Conservation (phyloP, 2,329 filamentous ascomycete species). For the Helicocarpus griseus region DNA sequence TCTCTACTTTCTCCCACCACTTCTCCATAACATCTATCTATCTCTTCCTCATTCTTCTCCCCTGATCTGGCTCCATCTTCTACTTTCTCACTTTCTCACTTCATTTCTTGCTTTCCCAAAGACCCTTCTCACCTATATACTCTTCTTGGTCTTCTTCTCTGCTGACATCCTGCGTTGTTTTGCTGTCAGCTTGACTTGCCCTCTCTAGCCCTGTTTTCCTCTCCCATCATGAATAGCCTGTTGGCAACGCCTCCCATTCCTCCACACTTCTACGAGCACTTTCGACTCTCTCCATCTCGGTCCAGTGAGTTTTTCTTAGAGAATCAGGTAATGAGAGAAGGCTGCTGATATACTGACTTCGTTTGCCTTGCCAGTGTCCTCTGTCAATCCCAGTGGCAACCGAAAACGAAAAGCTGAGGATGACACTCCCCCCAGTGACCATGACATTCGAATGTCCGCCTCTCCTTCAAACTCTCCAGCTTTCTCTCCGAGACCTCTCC, state of each 20-base stretch:
- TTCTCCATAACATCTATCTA: no score
- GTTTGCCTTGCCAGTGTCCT: slow-evolving; percentile 25
- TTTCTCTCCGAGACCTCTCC: slow-evolving; percentile 57
- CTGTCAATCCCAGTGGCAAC: slow-evolving; percentile 32
- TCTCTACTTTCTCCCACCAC: slow-evolving; percentile 20
- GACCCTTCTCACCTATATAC: slow-evolving; percentile 1
- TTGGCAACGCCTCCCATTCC: slow-evolving; percentile 49
- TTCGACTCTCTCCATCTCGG: slow-evolving; percentile 50
- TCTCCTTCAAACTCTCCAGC: slow-evolving; percentile 78
- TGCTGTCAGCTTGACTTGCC: slow-evolving; percentile 16
- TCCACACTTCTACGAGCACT: slow-evolving; percentile 53
- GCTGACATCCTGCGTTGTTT: slow-evolving; percentile 10
- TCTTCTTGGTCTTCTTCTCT: slow-evolving; percentile 7
- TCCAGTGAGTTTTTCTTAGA: slow-evolving; percentile 41
- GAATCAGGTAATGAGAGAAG: not conserved
- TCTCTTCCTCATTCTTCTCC: slow-evolving; percentile 7
- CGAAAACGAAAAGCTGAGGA: slow-evolving; percentile 85
- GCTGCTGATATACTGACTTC: not conserved
- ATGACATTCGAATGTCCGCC: slow-evolving; percentile 79
- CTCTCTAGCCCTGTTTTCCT: slow-evolving; percentile 1
- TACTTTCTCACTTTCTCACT: slow-evolving; percentile 16
- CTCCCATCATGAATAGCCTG: slow-evolving; percentile 50
- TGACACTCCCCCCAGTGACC: slow-evolving; percentile 42
- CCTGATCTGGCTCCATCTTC: slow-evolving; percentile 21
- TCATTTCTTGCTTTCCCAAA: slow-evolving; percentile 10